Evolutionary conservation across 1,139 yeast species (phyloP).

Genomic region (Yarrowia galli): DNA sequence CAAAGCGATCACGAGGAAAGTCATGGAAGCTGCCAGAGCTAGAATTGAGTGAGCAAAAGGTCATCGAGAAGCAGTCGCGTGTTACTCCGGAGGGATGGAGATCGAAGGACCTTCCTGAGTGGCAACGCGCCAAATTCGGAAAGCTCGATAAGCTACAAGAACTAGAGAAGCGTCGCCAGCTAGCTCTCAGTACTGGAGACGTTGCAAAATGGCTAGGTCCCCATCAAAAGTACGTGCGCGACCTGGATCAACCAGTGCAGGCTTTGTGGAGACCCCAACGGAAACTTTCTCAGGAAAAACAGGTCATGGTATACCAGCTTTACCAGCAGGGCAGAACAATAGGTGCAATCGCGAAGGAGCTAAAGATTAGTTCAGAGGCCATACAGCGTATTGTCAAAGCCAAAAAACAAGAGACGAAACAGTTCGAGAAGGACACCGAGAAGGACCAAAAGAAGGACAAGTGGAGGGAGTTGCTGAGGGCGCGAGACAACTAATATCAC

Average conservation of each 20-base stretch:
- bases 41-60: slow-evolving; percentile 12
- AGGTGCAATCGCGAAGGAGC: slow-evolving; percentile 16
- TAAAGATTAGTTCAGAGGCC: slow-evolving; percentile 24
- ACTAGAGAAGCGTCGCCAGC: slow-evolving; percentile 25
- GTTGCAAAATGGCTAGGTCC: slow-evolving; percentile 37
- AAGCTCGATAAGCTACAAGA: slow-evolving; percentile 28
- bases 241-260: slow-evolving; percentile 16
- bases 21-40: slow-evolving; percentile 32
- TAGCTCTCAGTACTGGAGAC: slow-evolving; percentile 29
- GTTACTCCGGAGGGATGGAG: slow-evolving; percentile 37
- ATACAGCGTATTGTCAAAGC: slow-evolving; percentile 36
- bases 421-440: slow-evolving; percentile 1
- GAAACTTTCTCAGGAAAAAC: slow-evolving; percentile 31
- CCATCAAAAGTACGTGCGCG: slow-evolving; percentile 24
- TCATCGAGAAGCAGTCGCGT: slow-evolving; percentile 19
- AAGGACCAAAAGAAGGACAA: slow-evolving; percentile 23
- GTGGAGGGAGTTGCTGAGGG: slow-evolving; percentile 19
- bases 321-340: slow-evolving; percentile 25
- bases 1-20: slow-evolving; percentile 33
- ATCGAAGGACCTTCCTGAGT: slow-evolving; percentile 27
- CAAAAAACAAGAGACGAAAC: slow-evolving; percentile 26
- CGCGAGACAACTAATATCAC: background rate
- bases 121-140: slow-evolving; percentile 38
- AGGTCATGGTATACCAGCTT: slow-evolving; percentile 17
- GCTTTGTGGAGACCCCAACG: slow-evolving; percentile 26